Conservation (phyloP, 352 stramenopile genomes). For the Pythium chondricola region DNA sequence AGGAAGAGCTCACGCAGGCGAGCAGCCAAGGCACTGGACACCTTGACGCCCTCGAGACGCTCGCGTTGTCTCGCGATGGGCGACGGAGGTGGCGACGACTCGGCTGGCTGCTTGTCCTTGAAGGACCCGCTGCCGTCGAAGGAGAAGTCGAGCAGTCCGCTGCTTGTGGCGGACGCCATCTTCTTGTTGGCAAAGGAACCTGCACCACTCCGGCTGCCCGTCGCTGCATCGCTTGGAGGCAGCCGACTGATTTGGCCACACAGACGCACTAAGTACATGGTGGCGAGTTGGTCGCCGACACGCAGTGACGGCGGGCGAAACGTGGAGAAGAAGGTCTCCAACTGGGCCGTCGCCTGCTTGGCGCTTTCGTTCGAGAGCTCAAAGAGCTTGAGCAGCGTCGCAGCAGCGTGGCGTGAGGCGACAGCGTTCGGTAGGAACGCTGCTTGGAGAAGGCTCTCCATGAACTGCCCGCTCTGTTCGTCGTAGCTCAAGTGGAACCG, state of each 20-base stretch:
- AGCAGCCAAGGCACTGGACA: slow-evolving; percentile 30
- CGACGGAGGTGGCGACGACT: slow-evolving; percentile 26
- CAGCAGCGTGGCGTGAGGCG: slow-evolving; percentile 53
- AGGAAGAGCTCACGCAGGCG: slow-evolving; percentile 50
- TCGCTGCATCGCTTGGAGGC: slow-evolving; percentile 13
- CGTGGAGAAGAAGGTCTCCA: slow-evolving; percentile 50
- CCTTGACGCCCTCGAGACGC: slow-evolving; percentile 37
- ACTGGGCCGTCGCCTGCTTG: slow-evolving; percentile 29
- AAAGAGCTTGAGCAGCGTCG: slow-evolving; percentile 46
- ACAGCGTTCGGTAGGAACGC: slow-evolving; percentile 41
- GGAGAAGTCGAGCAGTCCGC: slow-evolving; percentile 46
- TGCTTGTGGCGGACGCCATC: slow-evolving; percentile 13
- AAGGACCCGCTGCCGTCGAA: slow-evolving; percentile 21
- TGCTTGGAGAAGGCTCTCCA: slow-evolving; percentile 51
- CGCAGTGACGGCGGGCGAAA: slow-evolving; percentile 39
- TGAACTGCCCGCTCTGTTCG: slow-evolving; percentile 22
- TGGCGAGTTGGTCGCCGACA: slow-evolving; percentile 51
- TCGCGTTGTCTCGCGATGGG: slow-evolving; percentile 21
- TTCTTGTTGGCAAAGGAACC: slow-evolving; percentile 1
- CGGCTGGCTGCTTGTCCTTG: neutral
- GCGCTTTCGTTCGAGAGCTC: slow-evolving; percentile 30
- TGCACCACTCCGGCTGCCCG: neutral
- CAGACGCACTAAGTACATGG: slow-evolving; percentile 57
- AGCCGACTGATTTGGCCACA: slow-evolving; percentile 54
- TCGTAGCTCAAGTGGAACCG: slow-evolving; percentile 36